Evolutionary conservation across 2,329 filamentous ascomycete genomes (phyloP), one percentile per base, ranked within the genome.

Genomic region (Monilinia polystroma): DNA sequence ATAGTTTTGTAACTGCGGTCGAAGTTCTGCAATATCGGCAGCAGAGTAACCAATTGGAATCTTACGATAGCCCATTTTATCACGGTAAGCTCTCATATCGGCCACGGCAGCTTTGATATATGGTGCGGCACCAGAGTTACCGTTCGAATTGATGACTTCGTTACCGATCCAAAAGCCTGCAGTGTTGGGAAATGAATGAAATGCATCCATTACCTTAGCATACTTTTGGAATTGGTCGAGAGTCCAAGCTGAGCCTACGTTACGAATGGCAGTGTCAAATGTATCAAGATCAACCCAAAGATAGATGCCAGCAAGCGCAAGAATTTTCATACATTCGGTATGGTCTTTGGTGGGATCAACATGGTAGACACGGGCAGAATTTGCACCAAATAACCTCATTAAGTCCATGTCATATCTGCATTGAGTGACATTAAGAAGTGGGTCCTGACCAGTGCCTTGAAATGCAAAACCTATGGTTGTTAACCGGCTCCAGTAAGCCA

Each of bases 91-190:
- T 70, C 82, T 83, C 71, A 85, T 82, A 70, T 86, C 84, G 73
- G 83, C 81, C 57, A 82, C 84, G 55, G 85, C 82, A 35, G 84
- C 84, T 76, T 86, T 86, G 75, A 86, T 80, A 69, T 84, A 84
- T 2, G 84, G 84, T 51, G 83, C 83, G 67, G 81, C 77, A 43
- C 72, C 73, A 38, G 83, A 86, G 72, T 85, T 81, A 67, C 80
- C 79, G 54, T 79, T 79, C 51, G 79, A 81, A 56, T 88, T 89
- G 73, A 96, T 87, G 66, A 95, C 90, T 77, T 97, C 93, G 75
- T 97, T 97, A 69, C 92, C 93, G 68, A 96, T 85, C 74, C 95
- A 94, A 76, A 95, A 90, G 60, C 90, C 92, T 16, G 91, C 87
- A 1, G 90, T 86, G 80, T 91, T 91, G 77, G 81, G 79, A 77